Base-by-base conservation (phyloP, 1,139 yeast genomes). In the Saccharomyces hybrid region DNA sequence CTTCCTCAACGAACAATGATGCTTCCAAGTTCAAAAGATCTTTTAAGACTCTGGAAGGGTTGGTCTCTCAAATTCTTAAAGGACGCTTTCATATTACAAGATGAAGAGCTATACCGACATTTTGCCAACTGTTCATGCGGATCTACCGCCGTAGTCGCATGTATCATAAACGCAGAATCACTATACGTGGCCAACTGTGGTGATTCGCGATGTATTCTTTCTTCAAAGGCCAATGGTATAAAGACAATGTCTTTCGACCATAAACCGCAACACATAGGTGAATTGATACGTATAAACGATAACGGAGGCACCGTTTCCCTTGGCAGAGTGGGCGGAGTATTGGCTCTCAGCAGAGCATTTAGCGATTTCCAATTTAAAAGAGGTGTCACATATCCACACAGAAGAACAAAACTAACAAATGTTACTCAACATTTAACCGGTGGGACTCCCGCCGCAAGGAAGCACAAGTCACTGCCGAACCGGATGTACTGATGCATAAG, bases 261-360 rank as follows among this genome's bases (percentile, higher is more conserved):
- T 66, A 86, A 86, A 64, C 93, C 95, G 0, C 79, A 81, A 41
- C 82, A 81, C 59, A 78, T 84, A 73, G 89, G 90, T n/a, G 95
- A 86, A 62, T 66, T 87, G 52, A 80, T 86, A 53, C 69, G 95
- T 59, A 84, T 86, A 41, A 88, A 84, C 59, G 86, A 83, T 61
- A 81, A 84, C 57, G 88, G 88, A 12, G 93, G 91, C 1, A 82
- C 82, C 59, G 88, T 86, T 2, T 73, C 81, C 7, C 78, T 81
- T 59, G 84, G 83, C 51, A 73, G 95, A 60, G 88, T 86, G 12
- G 86, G 86, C 62, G 90, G 88, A 51, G 79, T 86, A 0, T 70
- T 86, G 56, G 91, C 91, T 5, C 72, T 86, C 52, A 81, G 88
- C 48, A 74, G 93, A 63, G 91, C 93, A 14, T 83, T 86, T 71